phyloP scores from a whole-genome alignment of 306 rosid species.

The Prunus persica region Prunus_persica_NCBIv2 NC_034011.1:22956001-22956500 shows the following conservation, averaged over 20 bases:
- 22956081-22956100: conserved; percentile 36
- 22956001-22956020: not conserved
- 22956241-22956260: not conserved
- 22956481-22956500: too few relatives aligned
- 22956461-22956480: fast-evolving
- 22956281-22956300: too few relatives aligned
- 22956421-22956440: too few relatives aligned
- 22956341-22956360: too few relatives aligned
- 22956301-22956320: too few relatives aligned
- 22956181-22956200: not conserved
- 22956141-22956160: conserved; percentile 17
- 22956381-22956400: too few relatives aligned
- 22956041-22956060: conserved; percentile 5
- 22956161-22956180: too few relatives aligned
- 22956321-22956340: too few relatives aligned
- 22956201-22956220: not conserved
- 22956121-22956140: conserved; percentile 25
- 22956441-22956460: fast-evolving
- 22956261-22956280: not conserved
- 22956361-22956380: too few relatives aligned
- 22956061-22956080: not conserved
- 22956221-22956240: not conserved
- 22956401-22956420: too few relatives aligned
- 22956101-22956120: not conserved
- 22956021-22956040: not conserved